Evolutionary conservation across 2,329 filamentous ascomycete species (phyloP).

Genomic region (Trichoderma sp.): DNA sequence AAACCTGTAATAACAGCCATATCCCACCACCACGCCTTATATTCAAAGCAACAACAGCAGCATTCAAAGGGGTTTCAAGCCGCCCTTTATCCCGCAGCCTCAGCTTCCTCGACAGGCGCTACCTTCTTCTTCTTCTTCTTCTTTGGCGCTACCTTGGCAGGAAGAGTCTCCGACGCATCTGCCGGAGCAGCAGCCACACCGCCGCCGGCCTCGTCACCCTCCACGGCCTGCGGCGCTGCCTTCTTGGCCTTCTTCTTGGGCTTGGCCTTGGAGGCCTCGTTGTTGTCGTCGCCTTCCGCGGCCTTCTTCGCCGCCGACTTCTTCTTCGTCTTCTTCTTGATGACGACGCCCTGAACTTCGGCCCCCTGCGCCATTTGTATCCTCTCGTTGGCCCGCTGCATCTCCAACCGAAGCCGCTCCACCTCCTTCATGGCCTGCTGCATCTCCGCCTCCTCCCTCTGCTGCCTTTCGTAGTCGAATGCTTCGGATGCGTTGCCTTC

Average conservation of each 20-base stretch:
- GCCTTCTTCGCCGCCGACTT: slow-evolving; percentile 52
- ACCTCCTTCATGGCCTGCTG: slow-evolving; percentile 84
- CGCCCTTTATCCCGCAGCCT: slow-evolving; percentile 32
- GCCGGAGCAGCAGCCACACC: slow-evolving; percentile 16
- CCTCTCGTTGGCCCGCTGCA: slow-evolving; percentile 79
- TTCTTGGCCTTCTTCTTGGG: slow-evolving; percentile 45
- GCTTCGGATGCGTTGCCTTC: slow-evolving; percentile 47
- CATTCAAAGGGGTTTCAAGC: background rate
- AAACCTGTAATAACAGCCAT: no score
- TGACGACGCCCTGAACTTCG: slow-evolving; percentile 64
- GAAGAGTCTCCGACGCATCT: slow-evolving; percentile 1
- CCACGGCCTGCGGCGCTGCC: slow-evolving; percentile 26
- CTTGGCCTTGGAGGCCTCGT: slow-evolving; percentile 48
- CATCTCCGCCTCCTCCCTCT: slow-evolving; percentile 86
- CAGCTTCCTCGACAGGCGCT: slow-evolving; percentile 39
- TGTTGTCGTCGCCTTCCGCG: slow-evolving; percentile 32
- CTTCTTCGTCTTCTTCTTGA: slow-evolving; percentile 70
- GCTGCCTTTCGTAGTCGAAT: slow-evolving; percentile 65
- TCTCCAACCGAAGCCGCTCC: slow-evolving; percentile 81
- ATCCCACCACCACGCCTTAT: background rate
- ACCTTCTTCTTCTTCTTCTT: slow-evolving; percentile 53
- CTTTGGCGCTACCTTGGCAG: slow-evolving; percentile 41
- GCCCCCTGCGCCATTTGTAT: slow-evolving; percentile 72
- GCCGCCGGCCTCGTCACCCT: slow-evolving; percentile 4
- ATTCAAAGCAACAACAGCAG: background rate